Percentiles rank a stretch among this genome's conserved stretches.
Conservation (phyloP, 345 rosid genomes). For the Citrus trifoliata region DNA sequence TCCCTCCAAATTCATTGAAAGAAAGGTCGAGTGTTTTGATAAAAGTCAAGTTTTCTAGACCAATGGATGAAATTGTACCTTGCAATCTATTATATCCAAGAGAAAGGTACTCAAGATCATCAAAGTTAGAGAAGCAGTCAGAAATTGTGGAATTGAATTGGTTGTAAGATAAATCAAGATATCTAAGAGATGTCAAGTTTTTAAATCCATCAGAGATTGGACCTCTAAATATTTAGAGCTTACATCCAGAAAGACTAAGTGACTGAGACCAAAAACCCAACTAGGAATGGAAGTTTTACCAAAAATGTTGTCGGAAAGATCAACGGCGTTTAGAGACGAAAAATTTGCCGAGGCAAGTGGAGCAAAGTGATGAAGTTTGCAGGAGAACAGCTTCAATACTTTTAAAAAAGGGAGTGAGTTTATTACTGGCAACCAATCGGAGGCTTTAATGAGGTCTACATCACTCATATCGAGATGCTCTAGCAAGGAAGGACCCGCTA, state of each 20-base stretch:
- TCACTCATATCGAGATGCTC: background rate
- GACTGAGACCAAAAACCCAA: background rate
- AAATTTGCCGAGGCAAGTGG: background rate
- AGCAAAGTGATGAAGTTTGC: background rate
- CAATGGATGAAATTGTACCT: conserved; percentile 15
- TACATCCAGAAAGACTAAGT: conserved; percentile 15
- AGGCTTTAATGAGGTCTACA: background rate
- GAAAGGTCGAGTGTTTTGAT: background rate
- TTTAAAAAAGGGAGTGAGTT: conserved; percentile 19
- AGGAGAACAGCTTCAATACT: background rate
- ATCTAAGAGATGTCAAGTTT: conserved; percentile 7
- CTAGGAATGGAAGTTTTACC: too few relatives aligned
- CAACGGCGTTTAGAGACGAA: conserved; percentile 21
- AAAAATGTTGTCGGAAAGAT: background rate
- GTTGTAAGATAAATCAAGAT: conserved; percentile 11
- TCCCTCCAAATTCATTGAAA: background rate
- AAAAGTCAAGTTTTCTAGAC: conserved; percentile 19
- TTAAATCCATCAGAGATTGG: background rate
- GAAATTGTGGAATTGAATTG: conserved; percentile 21
- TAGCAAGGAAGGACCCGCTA: conserved; percentile 2
- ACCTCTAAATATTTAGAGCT: background rate
- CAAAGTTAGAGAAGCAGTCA: conserved; percentile 10
- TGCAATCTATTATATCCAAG: background rate
- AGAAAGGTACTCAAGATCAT: conserved; percentile 14
- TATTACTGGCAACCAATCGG: background rate